Percentiles rank a stretch among this genome's conserved stretches.
These are phyloP conservation scores for Suillus subaureus DNA, from an alignment of 768 basidiomycete genomes.

Conservation along the genomic window DNA sequence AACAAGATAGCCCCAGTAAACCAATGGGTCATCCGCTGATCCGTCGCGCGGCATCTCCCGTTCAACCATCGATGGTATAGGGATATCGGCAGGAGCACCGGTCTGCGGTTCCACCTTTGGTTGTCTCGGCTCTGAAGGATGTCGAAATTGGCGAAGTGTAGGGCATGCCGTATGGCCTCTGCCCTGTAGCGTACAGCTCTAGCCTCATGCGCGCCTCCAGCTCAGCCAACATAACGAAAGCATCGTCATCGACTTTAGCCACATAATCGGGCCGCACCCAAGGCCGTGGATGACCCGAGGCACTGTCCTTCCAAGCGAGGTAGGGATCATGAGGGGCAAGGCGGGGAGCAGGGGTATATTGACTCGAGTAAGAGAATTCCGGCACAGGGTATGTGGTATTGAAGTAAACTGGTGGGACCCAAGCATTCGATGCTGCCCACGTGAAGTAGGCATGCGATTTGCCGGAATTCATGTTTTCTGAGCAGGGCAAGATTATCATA, in stretches of 20 bases:
- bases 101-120: not conserved
- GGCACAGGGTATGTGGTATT: slow-evolving; percentile 45
- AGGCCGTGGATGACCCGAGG: slow-evolving; percentile 43
- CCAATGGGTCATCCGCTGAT: slow-evolving; percentile 58
- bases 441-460: slow-evolving; percentile 91
- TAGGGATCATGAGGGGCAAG: slow-evolving; percentile 77
- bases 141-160: slow-evolving; percentile 12
- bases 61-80: not conserved
- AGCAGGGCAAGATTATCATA: slow-evolving; percentile 77
- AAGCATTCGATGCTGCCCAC: slow-evolving; percentile 90
- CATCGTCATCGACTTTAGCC: slow-evolving; percentile 93
- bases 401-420: slow-evolving; percentile 80
- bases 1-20: slow-evolving; percentile 90
- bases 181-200: slow-evolving; percentile 57
- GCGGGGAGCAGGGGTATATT: slow-evolving; percentile 53
- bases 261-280: slow-evolving; percentile 93
- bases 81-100: slow-evolving; percentile 5
- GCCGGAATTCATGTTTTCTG: slow-evolving; percentile 96
- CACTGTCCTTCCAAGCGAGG: slow-evolving; percentile 53
- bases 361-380: slow-evolving; percentile 67
- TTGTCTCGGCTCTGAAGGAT: slow-evolving; percentile 6
- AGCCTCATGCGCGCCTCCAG: slow-evolving; percentile 87
- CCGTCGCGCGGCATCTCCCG: slow-evolving; percentile 12
- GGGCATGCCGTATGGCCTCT: slow-evolving; percentile 25
- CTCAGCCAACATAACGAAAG: slow-evolving; percentile 93